Evolutionary conservation across 495 filamentous ascomycete species (phyloP).

Genomic region (Usnea hakonensis): DNA sequence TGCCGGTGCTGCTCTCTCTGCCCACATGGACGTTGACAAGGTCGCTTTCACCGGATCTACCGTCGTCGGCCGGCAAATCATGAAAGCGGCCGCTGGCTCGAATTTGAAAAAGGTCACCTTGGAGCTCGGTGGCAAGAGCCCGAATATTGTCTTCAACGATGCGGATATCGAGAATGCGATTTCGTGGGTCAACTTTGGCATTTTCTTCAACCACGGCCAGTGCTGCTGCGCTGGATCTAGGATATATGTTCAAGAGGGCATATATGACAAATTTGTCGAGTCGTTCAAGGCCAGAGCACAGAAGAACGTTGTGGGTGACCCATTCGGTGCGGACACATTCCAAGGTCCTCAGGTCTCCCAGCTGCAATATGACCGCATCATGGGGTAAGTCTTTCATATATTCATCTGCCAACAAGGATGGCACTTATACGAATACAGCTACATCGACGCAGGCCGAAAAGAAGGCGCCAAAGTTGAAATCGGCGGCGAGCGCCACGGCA

Average conservation of each 20-base stretch:
- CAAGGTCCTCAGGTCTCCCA: slow-evolving; percentile 95
- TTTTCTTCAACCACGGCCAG: slow-evolving; percentile 98
- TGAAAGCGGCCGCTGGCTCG: slow-evolving; percentile 90
- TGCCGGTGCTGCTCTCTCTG: slow-evolving; percentile 84
- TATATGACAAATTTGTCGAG: slow-evolving; percentile 90
- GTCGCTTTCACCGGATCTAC: slow-evolving; percentile 97
- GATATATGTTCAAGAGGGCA: slow-evolving; percentile 89
- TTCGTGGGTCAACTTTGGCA: slow-evolving; percentile 97
- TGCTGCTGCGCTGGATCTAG: slow-evolving; percentile 96
- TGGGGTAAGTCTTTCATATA: slow-evolving; percentile 47
- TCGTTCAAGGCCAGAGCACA: slow-evolving; percentile 80
- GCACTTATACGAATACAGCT: slow-evolving; percentile 34
- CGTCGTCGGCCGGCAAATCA: slow-evolving; percentile 78
- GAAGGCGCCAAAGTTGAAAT: slow-evolving; percentile 76
- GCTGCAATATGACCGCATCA: slow-evolving; percentile 94
- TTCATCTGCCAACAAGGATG: neutral
- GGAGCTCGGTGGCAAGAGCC: slow-evolving; percentile 95
- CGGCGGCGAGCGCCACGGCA: slow-evolving; percentile 83
- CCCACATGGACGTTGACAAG: slow-evolving; percentile 98
- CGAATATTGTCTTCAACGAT: slow-evolving; percentile 95
- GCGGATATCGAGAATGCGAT: slow-evolving; percentile 94
- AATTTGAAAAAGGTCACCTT: slow-evolving; percentile 99
- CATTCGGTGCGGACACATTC: slow-evolving; percentile 82
- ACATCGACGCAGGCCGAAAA: slow-evolving; percentile 86
- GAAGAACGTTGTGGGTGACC: slow-evolving; percentile 85